Evolutionary conservation across 2,329 filamentous ascomycete genomes (phyloP).

Genomic region (Talaromyces sp.): DNA sequence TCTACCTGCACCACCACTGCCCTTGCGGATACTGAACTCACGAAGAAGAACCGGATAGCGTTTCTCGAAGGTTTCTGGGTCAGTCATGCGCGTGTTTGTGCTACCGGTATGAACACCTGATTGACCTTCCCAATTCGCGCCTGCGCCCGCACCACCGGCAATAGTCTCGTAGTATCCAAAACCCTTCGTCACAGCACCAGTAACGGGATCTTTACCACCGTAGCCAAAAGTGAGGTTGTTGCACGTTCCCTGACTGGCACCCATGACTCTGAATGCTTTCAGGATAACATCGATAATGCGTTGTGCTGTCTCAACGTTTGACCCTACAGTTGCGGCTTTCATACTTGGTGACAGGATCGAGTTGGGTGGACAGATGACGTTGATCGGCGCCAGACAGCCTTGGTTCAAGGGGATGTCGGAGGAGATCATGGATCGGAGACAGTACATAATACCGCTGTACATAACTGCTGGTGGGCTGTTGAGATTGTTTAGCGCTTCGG

Average conservation of each 20-base stretch:
- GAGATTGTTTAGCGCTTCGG: conserved; percentile 75
- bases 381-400: conserved; percentile 74
- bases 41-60: conserved; percentile 73
- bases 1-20: conserved; percentile 64
- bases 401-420: conserved; percentile 85
- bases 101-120: conserved; percentile 79
- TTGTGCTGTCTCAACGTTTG: conserved; percentile 76
- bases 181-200: conserved; percentile 60
- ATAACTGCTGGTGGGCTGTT: conserved; percentile 81
- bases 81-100: conserved; percentile 85
- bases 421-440: conserved; percentile 72
- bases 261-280: conserved; percentile 74
- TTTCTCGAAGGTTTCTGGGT: conserved; percentile 77
- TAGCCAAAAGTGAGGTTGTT: conserved; percentile 86
- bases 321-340: conserved; percentile 75
- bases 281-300: conserved; percentile 81
- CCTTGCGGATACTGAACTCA: conserved; percentile 65
- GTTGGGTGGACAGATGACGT: conserved; percentile 67
- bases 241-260: conserved; percentile 74
- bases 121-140: conserved; percentile 71
- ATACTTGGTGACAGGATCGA: conserved; percentile 73
- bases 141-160: conserved; percentile 74
- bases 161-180: conserved; percentile 91
- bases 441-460: conserved; percentile 83
- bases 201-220: conserved; percentile 61